Evolutionary conservation across 2,329 filamentous ascomycete species (phyloP).

Genomic region (Aphanoascus verrucosus): DNA sequence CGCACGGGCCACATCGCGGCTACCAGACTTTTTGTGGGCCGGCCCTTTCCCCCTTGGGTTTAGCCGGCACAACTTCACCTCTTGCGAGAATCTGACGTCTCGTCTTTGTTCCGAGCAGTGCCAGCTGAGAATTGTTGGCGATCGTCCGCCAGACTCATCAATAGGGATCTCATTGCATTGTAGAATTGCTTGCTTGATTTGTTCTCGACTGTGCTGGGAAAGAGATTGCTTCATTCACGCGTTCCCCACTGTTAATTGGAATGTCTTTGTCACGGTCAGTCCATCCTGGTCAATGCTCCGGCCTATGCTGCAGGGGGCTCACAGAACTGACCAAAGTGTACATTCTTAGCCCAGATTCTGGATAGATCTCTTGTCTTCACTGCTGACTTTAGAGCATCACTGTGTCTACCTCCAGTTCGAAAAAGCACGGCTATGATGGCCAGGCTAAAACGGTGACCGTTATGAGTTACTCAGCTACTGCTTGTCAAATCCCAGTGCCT

Average conservation of each 20-base stretch:
- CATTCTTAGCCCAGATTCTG: not conserved
- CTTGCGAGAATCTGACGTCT: not conserved
- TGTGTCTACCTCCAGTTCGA: not conserved
- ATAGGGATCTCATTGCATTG: not conserved
- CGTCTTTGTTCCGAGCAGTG: not conserved
- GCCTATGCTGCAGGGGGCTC: not conserved
- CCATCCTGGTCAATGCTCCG: constrained; percentile 7
- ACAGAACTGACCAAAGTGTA: not conserved
- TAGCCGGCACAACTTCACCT: constrained; percentile 1
- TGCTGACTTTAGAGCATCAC: not conserved
- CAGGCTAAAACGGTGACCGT: constrained; percentile 11
- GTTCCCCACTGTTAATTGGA: not conserved
- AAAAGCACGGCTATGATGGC: not conserved
- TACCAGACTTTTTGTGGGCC: not conserved
- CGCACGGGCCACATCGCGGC: constrained; percentile 8
- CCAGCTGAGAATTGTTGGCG: not conserved
- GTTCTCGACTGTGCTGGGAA: not conserved
- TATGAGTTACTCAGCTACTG: constrained; percentile 4
- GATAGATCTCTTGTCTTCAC: not conserved
- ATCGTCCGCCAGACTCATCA: not conserved
- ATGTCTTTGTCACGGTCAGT: constrained; percentile 8
- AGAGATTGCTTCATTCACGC: not conserved
- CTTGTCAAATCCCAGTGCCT: constrained; percentile 5
- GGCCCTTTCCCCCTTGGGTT: constrained; percentile 3
- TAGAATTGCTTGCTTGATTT: not conserved